phyloP scores from a whole-genome alignment of 2,329 filamentous ascomycete species.

The Alternaria dauci region DNA sequence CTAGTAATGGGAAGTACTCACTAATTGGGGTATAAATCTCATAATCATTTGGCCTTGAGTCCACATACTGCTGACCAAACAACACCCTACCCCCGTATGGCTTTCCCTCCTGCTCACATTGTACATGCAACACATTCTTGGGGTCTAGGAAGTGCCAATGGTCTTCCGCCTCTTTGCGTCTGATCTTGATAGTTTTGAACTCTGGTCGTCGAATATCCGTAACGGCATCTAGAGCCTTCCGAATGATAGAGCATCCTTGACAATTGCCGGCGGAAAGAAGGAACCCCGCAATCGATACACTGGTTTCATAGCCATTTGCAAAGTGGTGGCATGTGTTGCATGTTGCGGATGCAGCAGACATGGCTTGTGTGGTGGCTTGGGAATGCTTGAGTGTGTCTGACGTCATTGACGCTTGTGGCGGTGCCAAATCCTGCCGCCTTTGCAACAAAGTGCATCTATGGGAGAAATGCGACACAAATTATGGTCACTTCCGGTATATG shows the following conservation, averaged over 20 bases:
- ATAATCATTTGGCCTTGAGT: neutral
- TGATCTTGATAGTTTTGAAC: neutral
- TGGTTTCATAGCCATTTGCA: neutral
- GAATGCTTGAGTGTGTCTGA: neutral
- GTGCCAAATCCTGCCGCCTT: too few species aligned
- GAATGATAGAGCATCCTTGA: conserved; percentile 1
- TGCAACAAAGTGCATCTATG: too few species aligned
- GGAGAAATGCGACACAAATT: neutral
- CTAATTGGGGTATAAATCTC: conserved; percentile 1
- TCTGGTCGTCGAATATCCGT: neutral
- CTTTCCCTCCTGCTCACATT: neutral
- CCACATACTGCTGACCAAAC: neutral
- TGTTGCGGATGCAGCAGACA: neutral
- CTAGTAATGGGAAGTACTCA: neutral
- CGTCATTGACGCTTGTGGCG: neutral
- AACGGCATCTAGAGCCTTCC: neutral
- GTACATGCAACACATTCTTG: neutral
- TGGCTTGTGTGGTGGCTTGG: neutral
- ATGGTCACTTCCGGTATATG: neutral
- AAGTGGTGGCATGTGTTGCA: neutral
- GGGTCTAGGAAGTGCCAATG: neutral
- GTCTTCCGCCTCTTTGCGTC: neutral
- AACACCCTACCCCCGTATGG: neutral
- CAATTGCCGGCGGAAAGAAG: neutral
- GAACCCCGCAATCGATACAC: neutral